Conservation (phyloP, 257 asterid genomes). For the Marsdenia floribunda region DNA sequence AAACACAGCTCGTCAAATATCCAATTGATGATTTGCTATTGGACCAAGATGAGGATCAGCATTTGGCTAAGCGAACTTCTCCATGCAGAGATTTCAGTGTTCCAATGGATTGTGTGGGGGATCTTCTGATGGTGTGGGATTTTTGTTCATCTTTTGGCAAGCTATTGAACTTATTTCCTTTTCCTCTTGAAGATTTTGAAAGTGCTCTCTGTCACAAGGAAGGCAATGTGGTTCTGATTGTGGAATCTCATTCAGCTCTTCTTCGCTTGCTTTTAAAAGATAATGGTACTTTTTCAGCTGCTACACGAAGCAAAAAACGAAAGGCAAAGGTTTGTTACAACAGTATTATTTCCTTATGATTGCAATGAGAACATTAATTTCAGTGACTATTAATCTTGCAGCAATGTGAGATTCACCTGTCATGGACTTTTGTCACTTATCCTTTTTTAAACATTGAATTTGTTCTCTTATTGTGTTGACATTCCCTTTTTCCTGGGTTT, state of each 20-base stretch:
- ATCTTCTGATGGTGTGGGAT: constrained; percentile 92
- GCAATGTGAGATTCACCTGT: neutral
- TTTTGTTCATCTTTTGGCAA: constrained; percentile 74
- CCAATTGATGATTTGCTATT: constrained; percentile 85
- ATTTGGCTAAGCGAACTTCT: constrained; percentile 54
- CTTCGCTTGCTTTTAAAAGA: constrained; percentile 72
- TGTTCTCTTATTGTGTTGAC: constrained; percentile 5
- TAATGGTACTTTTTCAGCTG: constrained; percentile 43
- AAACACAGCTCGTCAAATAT: constrained; percentile 46
- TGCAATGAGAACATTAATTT: too few species aligned
- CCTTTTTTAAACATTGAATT: neutral
- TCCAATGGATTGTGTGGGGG: constrained; percentile 82
- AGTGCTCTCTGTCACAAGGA: constrained; percentile 75
- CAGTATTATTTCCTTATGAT: neutral
- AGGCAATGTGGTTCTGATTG: constrained; percentile 60
- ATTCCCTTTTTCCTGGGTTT: constrained; percentile 13
- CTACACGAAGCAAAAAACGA: constrained; percentile 50
- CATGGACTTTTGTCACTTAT: neutral
- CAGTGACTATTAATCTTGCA: neutral
- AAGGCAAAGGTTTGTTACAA: constrained; percentile 57
- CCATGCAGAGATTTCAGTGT: constrained; percentile 62
- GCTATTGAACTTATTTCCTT: constrained; percentile 66
- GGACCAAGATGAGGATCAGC: constrained; percentile 51
- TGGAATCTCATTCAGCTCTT: constrained; percentile 72
- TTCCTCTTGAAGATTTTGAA: constrained; percentile 90